Percentiles rank a stretch among this genome's conserved stretches.
Evolutionary conservation across 441 rosid genomes (phyloP).

Genomic region (Erodium chrysanthum): DNA sequence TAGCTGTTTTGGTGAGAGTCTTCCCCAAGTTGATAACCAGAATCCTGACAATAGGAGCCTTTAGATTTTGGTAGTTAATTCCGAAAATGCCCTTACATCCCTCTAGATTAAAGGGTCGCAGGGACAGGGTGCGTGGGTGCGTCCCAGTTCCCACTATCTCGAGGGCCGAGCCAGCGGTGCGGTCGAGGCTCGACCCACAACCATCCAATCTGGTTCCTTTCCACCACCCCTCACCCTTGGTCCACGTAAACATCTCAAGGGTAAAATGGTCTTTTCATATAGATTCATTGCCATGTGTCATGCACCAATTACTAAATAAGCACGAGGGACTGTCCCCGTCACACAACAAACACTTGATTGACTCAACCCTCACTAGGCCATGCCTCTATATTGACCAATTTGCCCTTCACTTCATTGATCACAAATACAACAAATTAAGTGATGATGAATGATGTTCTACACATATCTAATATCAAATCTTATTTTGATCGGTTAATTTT

Average conservation of each 20-base stretch:
- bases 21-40: conserved; percentile 1
- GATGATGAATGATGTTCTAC: too few species aligned
- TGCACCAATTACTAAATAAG: background rate
- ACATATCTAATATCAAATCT: too few species aligned
- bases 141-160: background rate
- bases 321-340: conserved; percentile 9
- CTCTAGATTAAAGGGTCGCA: background rate
- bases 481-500: too few species aligned
- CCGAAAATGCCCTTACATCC: conserved; percentile 7
- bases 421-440: too few species aligned
- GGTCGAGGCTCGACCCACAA: conserved; percentile 9
- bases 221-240: background rate
- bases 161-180: conserved; percentile 10
- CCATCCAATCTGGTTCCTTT: background rate
- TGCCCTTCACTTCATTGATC: background rate
- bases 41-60: background rate
- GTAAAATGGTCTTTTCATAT: conserved; percentile 11
- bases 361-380: background rate
- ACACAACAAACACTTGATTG: background rate
- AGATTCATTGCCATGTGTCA: too few species aligned
- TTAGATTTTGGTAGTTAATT: background rate
- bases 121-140: background rate
- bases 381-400: background rate
- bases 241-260: conserved; percentile 7
- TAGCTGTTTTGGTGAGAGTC: conserved; percentile 3